These are phyloP conservation scores for Tetrapisispora taiwanensis DNA, from an alignment of 805 yeast species.

Conservation along the genomic window DNA sequence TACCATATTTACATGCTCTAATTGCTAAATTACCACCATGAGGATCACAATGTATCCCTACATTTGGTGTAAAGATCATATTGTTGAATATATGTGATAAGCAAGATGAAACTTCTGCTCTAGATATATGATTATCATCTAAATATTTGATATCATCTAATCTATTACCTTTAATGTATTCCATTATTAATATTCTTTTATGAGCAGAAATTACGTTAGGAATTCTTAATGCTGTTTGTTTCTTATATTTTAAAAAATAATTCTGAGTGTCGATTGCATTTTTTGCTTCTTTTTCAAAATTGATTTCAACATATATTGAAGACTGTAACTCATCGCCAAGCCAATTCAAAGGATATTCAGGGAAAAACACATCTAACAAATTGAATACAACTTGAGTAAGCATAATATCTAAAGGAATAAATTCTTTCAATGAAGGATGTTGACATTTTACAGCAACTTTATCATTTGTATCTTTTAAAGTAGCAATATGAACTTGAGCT, in stretches of 20 bases:
- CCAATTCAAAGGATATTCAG: constrained; percentile 92
- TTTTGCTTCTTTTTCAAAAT: constrained; percentile 76
- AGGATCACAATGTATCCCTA: constrained; percentile 93
- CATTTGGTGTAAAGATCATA: constrained; percentile 91
- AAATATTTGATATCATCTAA: constrained; percentile 66
- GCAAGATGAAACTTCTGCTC: constrained; percentile 74
- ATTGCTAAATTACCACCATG: constrained; percentile 96
- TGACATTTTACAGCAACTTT: constrained; percentile 91
- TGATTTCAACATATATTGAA: constrained; percentile 83
- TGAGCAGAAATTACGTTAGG: constrained; percentile 64
- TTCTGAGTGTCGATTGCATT: constrained; percentile 65
- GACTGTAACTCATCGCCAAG: constrained; percentile 84
- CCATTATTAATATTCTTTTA: constrained; percentile 76
- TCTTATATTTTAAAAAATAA: constrained; percentile 47
- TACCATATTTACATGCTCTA: constrained; percentile 31
- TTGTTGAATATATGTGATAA: constrained; percentile 83
- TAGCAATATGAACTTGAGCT: constrained; percentile 90
- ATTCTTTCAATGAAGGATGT: constrained; percentile 78
- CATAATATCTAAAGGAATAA: constrained; percentile 81
- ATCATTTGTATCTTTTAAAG: constrained; percentile 44
- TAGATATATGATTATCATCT: constrained; percentile 51
- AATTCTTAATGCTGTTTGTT: constrained; percentile 64
- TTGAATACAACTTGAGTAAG: constrained; percentile 69
- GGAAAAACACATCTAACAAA: constrained; percentile 68
- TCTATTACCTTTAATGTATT: constrained; percentile 70